A percentile compares a stretch with the other conserved stretches of the same genome.
Conservation (phyloP, 495 filamentous ascomycete genomes). For the Tricharina praecox region DNA sequence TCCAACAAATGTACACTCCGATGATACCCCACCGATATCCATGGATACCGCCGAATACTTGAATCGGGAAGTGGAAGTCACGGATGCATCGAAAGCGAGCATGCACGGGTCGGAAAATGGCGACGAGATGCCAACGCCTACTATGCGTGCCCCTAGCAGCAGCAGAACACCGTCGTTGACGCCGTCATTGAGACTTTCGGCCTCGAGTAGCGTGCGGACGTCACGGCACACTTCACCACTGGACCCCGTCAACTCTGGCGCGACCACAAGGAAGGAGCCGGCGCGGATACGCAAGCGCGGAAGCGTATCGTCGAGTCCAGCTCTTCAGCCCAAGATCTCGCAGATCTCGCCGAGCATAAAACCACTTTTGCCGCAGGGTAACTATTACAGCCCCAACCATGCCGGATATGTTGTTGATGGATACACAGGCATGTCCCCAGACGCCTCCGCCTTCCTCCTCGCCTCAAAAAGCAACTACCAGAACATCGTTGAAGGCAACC, state of each 20-base stretch:
- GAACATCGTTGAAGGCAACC: conserved; percentile 84
- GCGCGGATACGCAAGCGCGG: conserved; percentile 44
- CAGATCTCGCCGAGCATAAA: conserved; percentile 88
- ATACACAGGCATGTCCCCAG: conserved; percentile 34
- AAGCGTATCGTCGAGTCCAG: conserved; percentile 66
- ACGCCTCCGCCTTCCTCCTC: conserved; percentile 69
- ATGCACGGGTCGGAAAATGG: not conserved
- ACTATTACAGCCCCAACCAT: conserved; percentile 27
- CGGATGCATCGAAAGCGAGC: too few relatives aligned
- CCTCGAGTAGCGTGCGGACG: too few relatives aligned
- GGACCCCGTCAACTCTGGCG: not conserved
- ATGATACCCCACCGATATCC: conserved; percentile 25
- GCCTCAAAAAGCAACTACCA: conserved; percentile 96
- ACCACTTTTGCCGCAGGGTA: conserved; percentile 66
- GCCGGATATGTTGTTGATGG: too few relatives aligned
- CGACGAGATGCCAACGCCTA: conserved; percentile 13
- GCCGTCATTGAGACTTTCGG: not conserved
- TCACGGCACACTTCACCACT: conserved; percentile 2
- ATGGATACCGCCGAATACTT: conserved; percentile 25
- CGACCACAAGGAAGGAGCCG: not conserved
- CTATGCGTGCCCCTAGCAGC: not conserved
- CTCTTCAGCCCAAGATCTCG: conserved; percentile 82
- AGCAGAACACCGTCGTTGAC: conserved; percentile 6
- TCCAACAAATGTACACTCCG: conserved; percentile 29
- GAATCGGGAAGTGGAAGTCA: conserved; percentile 14